These are phyloP conservation scores for Sporothrix brunneoviolacea DNA, from an alignment of 2,329 filamentous ascomycete species.

Conservation along the genomic window DNA sequence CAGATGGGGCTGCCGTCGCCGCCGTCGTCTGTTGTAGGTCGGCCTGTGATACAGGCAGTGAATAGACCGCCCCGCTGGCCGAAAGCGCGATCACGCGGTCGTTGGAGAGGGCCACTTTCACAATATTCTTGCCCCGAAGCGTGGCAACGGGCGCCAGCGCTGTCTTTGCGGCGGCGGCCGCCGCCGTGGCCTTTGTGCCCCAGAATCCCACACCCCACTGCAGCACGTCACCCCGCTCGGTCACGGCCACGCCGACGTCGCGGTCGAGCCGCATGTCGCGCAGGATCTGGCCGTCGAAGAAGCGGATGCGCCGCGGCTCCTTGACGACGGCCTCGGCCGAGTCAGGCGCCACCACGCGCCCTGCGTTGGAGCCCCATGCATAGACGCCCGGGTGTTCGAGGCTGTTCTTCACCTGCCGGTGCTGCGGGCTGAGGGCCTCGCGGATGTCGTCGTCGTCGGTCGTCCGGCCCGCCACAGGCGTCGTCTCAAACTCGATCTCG, in stretches of 20 bases:
- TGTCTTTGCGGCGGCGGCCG: slow-evolving; percentile 50
- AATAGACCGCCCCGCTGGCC: slow-evolving; percentile 72
- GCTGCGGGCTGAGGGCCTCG: slow-evolving; percentile 78
- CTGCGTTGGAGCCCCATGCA: slow-evolving; percentile 84
- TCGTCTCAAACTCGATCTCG: slow-evolving; percentile 61
- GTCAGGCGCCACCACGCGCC: slow-evolving; percentile 77
- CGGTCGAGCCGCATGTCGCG: slow-evolving; percentile 81
- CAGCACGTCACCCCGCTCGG: slow-evolving; percentile 78
- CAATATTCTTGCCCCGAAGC: slow-evolving; percentile 72
- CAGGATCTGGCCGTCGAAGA: slow-evolving; percentile 78
- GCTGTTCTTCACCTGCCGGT: slow-evolving; percentile 79
- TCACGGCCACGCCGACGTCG: slow-evolving; percentile 77
- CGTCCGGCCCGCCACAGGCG: slow-evolving; percentile 39
- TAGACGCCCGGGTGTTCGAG: slow-evolving; percentile 82
- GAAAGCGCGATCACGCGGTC: slow-evolving; percentile 79
- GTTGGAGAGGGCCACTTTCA: slow-evolving; percentile 67
- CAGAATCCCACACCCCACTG: slow-evolving; percentile 80
- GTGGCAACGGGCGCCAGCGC: slow-evolving; percentile 65
- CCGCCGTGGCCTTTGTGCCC: slow-evolving; percentile 2
- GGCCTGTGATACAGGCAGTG: slow-evolving; percentile 65
- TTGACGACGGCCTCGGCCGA: slow-evolving; percentile 74
- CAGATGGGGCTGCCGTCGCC: background rate
- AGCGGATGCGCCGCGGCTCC: slow-evolving; percentile 67
- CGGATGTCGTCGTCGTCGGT: slow-evolving; percentile 64
- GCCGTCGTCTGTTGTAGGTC: slow-evolving; percentile 50